Evolutionary conservation across 2,329 filamentous ascomycete species (phyloP), one percentile per base, ranked within the genome.

Genomic region (Plenodomus tracheiphilus): DNA sequence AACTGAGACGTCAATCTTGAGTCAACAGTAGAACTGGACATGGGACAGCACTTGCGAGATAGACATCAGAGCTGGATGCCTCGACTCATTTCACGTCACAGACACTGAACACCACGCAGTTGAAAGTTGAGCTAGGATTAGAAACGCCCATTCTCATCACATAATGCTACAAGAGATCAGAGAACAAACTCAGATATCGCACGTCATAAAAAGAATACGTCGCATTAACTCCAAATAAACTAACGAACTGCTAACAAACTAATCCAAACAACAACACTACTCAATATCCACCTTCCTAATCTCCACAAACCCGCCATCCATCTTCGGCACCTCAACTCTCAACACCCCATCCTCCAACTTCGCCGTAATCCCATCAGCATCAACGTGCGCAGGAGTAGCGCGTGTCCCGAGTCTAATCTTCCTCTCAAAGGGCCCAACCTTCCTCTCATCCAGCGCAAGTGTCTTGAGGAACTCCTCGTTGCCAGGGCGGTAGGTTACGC

Each of bases 261-360:
- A 25, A 5, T 25, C 13, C 4, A 36, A 18, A 36, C 15, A 20
- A 17, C 15, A 11, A 15, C 41, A 16, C 48, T 77, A 79, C 64
- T 79, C 74, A 38, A 80, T 72, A 60, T 79, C 77, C 16, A 81
- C 76, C 68, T 79, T 80, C 64, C 75, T 77, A 19, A 81, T 72
- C 62, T 79, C 75, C 8, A 79, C 78, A 58, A 84, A 87, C 77
- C 84, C 85, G 58, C 84, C 84, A 18, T 65, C 61, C 7, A 82
- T 64, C 77, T 91, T 92, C 7, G 88, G 88, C 1, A 95, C 83
- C n/a, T 82, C 85, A n/a, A 95, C 79, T 30, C 86, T 77, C 58
- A 95, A 71, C 1, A 95, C 76, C 4, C 90, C 90, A 66, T 94
- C 87, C 70, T 91, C 87, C 73, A 95, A 79, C 74, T 85, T 90